Evolutionary conservation across 345 rosid genomes (phyloP), one percentile per base, ranked within the genome.

Genomic region (Mercurialis annua): DNA sequence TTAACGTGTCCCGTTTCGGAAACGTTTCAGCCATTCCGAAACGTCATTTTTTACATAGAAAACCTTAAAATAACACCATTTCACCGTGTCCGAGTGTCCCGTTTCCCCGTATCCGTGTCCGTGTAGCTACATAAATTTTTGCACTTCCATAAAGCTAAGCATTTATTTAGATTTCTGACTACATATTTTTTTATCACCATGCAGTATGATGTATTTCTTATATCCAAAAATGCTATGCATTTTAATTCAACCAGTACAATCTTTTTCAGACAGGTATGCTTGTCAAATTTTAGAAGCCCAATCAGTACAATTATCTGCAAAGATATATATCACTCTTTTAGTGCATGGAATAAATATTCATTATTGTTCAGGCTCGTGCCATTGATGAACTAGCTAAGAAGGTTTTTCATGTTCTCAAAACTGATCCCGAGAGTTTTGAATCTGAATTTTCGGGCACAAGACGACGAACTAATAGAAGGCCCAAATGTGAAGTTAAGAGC

Each of bases 171-270:
- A 40, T 44, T 67, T 20, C 57, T 34, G 43, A 70, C 74, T 62
- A 43, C 48, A 55, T 38, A 2, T 15, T 46, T 40, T 51, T 68
- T 48, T 31, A 43, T 44, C 42, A 24, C 55, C 55, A 9, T 61
- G 83, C 86, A 87, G 92, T 70, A 73, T 57, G 93, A 88, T 59
- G 82, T 66, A 33, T 74, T 76, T 81, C 71, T 85, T 52, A 88
- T 88, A 59, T 62, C 83, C 18, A 52, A 31, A 66, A 87, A 87
- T 49, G 93, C 93, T 1, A 85, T 87, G 90, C 81, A 73, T 59
- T 87, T 87, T 71, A 87, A 87, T 73, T 70, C 90, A 1, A 56
- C 88, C 9, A 27, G 75, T 40, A 85, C 87, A 70, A 67, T 82
- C 15, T 84, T 65, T 71, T 88, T 77, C 76, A 82, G 82, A 78